Conservation (phyloP, 1,284 basidiomycete species). For the Rhodofomes roseus region DNA sequence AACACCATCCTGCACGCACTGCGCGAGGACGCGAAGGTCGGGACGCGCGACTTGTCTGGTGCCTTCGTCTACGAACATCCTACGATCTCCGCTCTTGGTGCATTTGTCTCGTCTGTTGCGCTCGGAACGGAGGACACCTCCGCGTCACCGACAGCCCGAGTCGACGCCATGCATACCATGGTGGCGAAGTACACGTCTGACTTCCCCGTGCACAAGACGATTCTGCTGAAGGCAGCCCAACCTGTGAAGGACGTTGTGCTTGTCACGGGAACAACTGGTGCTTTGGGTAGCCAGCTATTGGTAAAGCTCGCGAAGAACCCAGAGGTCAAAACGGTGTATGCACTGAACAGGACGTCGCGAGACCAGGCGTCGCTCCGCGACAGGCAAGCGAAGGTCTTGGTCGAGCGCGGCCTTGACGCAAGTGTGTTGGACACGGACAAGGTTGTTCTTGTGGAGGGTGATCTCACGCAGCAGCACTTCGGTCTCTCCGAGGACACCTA, state of each 20-base stretch:
- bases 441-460: constrained; percentile 26
- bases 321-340: constrained; percentile 25
- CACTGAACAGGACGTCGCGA: constrained; percentile 23
- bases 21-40: constrained; percentile 20
- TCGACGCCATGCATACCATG: constrained; percentile 25
- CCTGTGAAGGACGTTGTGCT: constrained; percentile 21
- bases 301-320: constrained; percentile 17
- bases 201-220: constrained; percentile 23
- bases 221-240: not conserved
- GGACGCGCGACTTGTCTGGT: constrained; percentile 18
- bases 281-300: constrained; percentile 28
- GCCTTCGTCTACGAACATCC: constrained; percentile 35
- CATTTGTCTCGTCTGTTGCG: constrained; percentile 16
- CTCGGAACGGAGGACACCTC: constrained; percentile 1
- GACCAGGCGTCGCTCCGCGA: constrained; percentile 7
- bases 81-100: constrained; percentile 24
- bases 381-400: constrained; percentile 23
- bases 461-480: constrained; percentile 19
- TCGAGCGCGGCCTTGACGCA: constrained; percentile 24
- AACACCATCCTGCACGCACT: constrained; percentile 34
- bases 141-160: constrained; percentile 8
- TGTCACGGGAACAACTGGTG: constrained; percentile 34
- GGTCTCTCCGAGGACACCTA: constrained; percentile 22
- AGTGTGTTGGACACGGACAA: constrained; percentile 21
- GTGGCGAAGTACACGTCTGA: constrained; percentile 27